Evolutionary conservation across 495 filamentous ascomycete genomes (phyloP).

Genomic region (Hypoxylon crocopeplum): DNA sequence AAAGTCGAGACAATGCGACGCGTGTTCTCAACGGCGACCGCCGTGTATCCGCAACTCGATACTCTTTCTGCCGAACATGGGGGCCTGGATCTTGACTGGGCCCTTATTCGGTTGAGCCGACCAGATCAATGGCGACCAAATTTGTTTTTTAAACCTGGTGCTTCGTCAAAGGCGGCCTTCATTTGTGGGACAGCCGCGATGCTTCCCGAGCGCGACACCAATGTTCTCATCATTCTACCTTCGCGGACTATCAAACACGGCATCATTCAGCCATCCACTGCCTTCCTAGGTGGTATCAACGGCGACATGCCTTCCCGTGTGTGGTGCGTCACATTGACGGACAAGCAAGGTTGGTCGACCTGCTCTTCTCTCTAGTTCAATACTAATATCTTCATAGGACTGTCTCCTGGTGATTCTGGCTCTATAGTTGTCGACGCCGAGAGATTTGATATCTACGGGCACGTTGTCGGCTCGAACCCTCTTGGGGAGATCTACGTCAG

Average conservation of each 20-base stretch:
- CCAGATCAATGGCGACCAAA: background rate
- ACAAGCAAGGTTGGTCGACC: background rate
- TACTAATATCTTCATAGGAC: background rate
- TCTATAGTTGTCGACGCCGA: slow-evolving; percentile 30
- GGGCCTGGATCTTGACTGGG: background rate
- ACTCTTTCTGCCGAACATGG: background rate
- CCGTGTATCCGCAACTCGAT: background rate
- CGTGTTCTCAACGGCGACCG: background rate
- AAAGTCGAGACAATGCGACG: background rate
- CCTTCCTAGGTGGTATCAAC: slow-evolving; percentile 5
- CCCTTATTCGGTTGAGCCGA: background rate
- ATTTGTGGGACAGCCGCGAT: background rate
- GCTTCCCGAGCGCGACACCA: background rate
- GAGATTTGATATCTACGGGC: slow-evolving; percentile 33
- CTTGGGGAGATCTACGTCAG: slow-evolving; percentile 37
- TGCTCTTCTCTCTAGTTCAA: background rate
- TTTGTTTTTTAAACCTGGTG: background rate
- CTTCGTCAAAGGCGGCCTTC: background rate
- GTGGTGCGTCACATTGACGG: background rate
- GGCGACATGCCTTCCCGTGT: background rate
- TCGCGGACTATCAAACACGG: background rate
- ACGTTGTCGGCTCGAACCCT: slow-evolving; percentile 36
- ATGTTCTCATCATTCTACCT: background rate
- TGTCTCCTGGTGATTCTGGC: slow-evolving; percentile 28
- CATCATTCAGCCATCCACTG: background rate